Evolutionary conservation across 495 filamentous ascomycete genomes (phyloP).

Genomic region (Trichoderma asperelloides): DNA sequence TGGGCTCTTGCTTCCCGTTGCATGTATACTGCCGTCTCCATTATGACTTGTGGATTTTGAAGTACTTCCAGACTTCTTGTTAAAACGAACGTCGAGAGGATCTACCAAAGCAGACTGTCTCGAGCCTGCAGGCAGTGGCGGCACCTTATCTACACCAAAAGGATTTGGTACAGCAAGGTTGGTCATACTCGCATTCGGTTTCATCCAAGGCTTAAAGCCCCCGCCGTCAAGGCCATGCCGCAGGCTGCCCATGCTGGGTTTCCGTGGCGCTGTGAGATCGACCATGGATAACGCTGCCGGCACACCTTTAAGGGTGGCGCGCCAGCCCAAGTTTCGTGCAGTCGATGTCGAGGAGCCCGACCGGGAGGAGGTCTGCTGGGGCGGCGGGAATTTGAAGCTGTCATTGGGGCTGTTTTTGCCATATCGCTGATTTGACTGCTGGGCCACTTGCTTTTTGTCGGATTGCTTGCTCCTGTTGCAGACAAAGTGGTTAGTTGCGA

Average conservation of each 20-base stretch:
- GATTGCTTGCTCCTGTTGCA: neutral
- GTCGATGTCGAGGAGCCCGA: neutral
- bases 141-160: constrained; percentile 5
- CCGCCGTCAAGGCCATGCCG: neutral
- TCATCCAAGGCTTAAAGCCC: constrained; percentile 20
- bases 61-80: constrained; percentile 10
- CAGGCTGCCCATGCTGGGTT: constrained; percentile 1
- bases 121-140: constrained; percentile 17
- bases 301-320: neutral
- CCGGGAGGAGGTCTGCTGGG: neutral
- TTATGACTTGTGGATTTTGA: constrained; percentile 4
- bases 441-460: neutral
- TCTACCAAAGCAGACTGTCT: constrained; percentile 31
- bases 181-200: neutral
- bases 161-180: constrained; percentile 13
- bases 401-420: constrained; percentile 1
- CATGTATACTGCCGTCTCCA: neutral
- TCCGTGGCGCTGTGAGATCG: neutral
- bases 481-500: constrained; percentile 12
- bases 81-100: constrained; percentile 33
- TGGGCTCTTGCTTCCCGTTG: constrained; percentile 24
- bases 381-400: neutral
- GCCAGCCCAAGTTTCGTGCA: neutral
- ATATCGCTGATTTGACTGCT: neutral
- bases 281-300: constrained; percentile 9